phyloP scores from a whole-genome alignment of 768 basidiomycete species.

The Mycena chlorophos region DNA sequence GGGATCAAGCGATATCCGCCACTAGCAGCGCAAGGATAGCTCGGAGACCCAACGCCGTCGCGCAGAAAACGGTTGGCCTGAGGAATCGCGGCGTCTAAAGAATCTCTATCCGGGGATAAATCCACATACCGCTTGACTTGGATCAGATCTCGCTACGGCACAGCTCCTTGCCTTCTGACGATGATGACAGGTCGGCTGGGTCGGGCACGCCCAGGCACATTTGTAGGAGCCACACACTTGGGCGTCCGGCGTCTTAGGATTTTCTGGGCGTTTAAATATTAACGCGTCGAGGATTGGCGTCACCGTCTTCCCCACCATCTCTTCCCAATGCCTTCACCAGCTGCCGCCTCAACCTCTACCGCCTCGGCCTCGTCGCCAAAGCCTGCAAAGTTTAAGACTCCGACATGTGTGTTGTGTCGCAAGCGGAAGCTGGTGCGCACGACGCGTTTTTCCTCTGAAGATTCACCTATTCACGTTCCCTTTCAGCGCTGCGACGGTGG shows the following conservation, averaged over 20 bases:
- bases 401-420: constrained; percentile 19
- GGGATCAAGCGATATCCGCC: too few relatives aligned
- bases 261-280: not conserved
- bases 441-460: not conserved
- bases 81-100: not conserved
- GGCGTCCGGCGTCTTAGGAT: not conserved
- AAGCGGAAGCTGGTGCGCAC: constrained; percentile 15
- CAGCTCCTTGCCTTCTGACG: too few relatives aligned
- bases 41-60: too few relatives aligned
- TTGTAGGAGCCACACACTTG: not conserved
- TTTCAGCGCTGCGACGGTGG: constrained; percentile 21
- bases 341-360: not conserved
- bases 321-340: not conserved
- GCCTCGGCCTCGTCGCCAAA: not conserved
- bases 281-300: not conserved
- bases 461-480: too few relatives aligned
- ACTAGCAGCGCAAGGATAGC: too few relatives aligned
- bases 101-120: not conserved
- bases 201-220: constrained; percentile 4
- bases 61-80: too few relatives aligned
- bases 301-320: not conserved
- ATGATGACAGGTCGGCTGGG: too few relatives aligned
- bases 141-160: not conserved
- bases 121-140: not conserved
- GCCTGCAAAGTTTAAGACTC: constrained; percentile 20